Evolutionary conservation across 257 asterid genomes (phyloP), one percentile per base, ranked within the genome.

Genomic region (Catharanthus roseus): DNA sequence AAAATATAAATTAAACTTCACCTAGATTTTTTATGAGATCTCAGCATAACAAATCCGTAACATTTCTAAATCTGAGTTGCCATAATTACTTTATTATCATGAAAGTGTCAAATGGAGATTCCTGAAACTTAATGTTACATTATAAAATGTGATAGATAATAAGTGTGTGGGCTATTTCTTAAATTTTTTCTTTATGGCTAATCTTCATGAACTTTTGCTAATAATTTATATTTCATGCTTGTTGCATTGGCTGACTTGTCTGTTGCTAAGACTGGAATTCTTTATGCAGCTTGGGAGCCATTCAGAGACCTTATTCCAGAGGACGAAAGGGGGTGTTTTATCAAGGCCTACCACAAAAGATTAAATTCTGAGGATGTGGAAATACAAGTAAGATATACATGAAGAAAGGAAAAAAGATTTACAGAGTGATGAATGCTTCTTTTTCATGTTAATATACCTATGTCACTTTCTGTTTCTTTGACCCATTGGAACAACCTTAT

Each of bases 241-340:
- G 28, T 53, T 51, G 51, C 19, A 10, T 55, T 29, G 15, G 23
- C 31, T 26, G 10, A 26, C 15, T 21, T 70, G 33, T 70, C 42
- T 71, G 50, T 24, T 38, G 50, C 42, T 65, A 72, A 71, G 60
- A 1, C 6, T 34, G 47, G 29, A 34, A 11, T 11, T 56, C 33
- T 62, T n/a, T 50, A 10, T 85, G 63, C 85, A 95, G 99, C 88
- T 47, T 93, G 99, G 99, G 97, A 93, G 82, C 84, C 92, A 62
- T 93, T 91, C 83, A 89, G 92, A 81, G 97, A 91, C 82, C 90
- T 85, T 77, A 88, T 93, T 77, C 99, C 99, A 7, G 97, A 87
- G 76, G 77, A 86, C 80, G 99, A 93, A 84, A 86, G 99, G 77
- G 88, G 85, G 26, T 85, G 93, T 77, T 79, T 91, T 34, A 81